Base-by-base conservation (phyloP, 345 rosid genomes). In the Eucalyptus virginea region DNA sequence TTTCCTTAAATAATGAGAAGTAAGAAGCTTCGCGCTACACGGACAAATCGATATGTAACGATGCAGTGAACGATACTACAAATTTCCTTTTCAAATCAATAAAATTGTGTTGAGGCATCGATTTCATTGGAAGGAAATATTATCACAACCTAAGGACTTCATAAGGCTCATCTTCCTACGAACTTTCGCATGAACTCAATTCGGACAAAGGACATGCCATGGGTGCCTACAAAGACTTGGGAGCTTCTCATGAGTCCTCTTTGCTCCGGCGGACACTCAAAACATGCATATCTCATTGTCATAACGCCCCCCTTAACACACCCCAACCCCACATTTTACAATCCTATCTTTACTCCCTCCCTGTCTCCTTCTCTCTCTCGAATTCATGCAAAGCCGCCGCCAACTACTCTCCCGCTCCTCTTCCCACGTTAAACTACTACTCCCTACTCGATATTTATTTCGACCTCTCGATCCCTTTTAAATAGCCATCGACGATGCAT, bases 11-110 rank as follows among this genome's bases (percentile, higher is more conserved):
- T 69, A 32, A 32, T 15, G 21, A 15, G 37, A 3, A 15, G 77
- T n/a, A 65, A 23, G 62, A 23, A 56, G 3, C 0, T 69, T 19
- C 4, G 2, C 0, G 4, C 24, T 32, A 32, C 2, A 0, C 0
- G 1, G 12, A 10, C 42, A 69, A 32, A 18, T 32, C 1, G 6
- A 67, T 67, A 17, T 17, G 6, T 16, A 18, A 72, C 0, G 14
- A 72, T 2, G 8, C 0, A 12, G 42, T 4, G 23, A 67, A 13
- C 1, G 0, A 32, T 67, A 8, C 1, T 8, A 5, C 1, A 10
- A 3, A 0, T 19, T 19, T 34, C 28, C 8, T 72, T 3, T 72
- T 69, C 81, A 37, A 72, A 12, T 37, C 5, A 0, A 37, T 19
- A 21, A 72, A 10, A 37, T 3, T 23, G 8, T 9, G 21, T 34